Percentiles rank a stretch among this genome's conserved stretches.
Evolutionary conservation across 768 basidiomycete species (phyloP).

Genomic region (Suillus weaverae): DNA sequence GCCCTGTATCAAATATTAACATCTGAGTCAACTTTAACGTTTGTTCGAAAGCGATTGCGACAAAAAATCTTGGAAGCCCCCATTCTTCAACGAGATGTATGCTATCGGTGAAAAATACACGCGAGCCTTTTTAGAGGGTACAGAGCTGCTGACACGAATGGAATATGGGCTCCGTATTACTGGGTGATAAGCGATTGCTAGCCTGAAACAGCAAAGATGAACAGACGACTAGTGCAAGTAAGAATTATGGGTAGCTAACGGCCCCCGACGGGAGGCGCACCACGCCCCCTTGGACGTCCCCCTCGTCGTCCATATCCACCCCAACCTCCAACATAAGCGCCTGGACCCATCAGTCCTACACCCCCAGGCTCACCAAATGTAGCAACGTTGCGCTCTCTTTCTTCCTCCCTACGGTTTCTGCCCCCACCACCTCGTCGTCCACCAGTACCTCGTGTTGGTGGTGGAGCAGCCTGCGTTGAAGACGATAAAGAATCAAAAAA

Average conservation of each 20-base stretch:
- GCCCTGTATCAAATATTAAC: too few species aligned
- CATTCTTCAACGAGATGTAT: neutral
- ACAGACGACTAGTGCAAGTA: neutral
- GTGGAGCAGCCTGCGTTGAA: constrained; percentile 40
- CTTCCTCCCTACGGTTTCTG: constrained; percentile 75
- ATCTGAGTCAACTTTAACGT: neutral
- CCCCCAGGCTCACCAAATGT: constrained; percentile 88
- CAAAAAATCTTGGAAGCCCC: neutral
- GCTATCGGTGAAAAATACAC: neutral
- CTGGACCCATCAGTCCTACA: constrained; percentile 74
- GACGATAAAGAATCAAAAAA: constrained; percentile 77
- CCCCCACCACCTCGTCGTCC: constrained; percentile 50
- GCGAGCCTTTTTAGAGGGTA: neutral
- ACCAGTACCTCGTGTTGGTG: constrained; percentile 37
- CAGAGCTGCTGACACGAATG: neutral
- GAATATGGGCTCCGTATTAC: neutral
- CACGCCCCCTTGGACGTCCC: constrained; percentile 40
- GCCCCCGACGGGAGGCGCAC: constrained; percentile 20
- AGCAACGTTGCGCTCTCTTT: constrained; percentile 79
- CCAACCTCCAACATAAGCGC: constrained; percentile 79
- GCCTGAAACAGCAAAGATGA: constrained; percentile 1
- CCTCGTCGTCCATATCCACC: constrained; percentile 63
- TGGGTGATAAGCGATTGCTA: neutral
- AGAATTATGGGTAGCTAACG: constrained; percentile 18
- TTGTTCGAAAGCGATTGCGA: neutral